Evolutionary conservation across 1,284 basidiomycete genomes (phyloP).

Genomic region (Rhodotorula sp.): DNA sequence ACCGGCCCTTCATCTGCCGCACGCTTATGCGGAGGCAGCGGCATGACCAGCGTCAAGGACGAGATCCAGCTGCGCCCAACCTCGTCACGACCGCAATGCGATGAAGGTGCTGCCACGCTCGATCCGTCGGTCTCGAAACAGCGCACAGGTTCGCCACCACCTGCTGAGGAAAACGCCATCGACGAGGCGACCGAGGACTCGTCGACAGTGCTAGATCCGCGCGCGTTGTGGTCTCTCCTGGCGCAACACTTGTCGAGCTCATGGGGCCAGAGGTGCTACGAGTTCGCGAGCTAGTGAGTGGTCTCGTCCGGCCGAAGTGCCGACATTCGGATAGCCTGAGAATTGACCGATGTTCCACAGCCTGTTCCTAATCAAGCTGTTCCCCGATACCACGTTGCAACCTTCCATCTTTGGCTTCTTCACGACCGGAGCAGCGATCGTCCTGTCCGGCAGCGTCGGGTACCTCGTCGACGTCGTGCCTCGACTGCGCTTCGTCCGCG

Average conservation of each 20-base stretch:
- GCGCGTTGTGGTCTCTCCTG: conserved; percentile 25
- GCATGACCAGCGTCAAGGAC: no score
- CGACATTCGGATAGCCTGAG: conserved; percentile 38
- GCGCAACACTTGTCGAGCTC: conserved; percentile 36
- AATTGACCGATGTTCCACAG: neutral
- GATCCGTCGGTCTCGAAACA: no score
- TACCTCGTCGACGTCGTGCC: conserved; percentile 53
- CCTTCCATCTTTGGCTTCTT: conserved; percentile 57
- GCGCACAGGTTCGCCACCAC: neutral
- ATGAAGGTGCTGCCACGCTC: no score
- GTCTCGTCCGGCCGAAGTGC: neutral
- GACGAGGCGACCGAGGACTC: neutral
- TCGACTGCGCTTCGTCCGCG: conserved; percentile 53
- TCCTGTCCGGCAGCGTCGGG: conserved; percentile 53
- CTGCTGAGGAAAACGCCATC: neutral
- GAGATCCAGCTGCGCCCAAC: no score
- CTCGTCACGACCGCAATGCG: no score
- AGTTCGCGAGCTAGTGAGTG: conserved; percentile 41
- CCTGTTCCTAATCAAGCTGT: conserved; percentile 55
- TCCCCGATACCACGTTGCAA: conserved; percentile 57
- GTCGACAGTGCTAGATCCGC: conserved; percentile 6
- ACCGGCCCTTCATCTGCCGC: no score
- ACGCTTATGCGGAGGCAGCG: no score
- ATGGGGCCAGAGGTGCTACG: conserved; percentile 16
- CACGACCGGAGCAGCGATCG: conserved; percentile 51